A percentile compares a stretch with the other conserved stretches of the same genome.
These are phyloP conservation scores for Calvatia gigantea DNA, from an alignment of 768 basidiomycete species.

Conservation along the genomic window DNA sequence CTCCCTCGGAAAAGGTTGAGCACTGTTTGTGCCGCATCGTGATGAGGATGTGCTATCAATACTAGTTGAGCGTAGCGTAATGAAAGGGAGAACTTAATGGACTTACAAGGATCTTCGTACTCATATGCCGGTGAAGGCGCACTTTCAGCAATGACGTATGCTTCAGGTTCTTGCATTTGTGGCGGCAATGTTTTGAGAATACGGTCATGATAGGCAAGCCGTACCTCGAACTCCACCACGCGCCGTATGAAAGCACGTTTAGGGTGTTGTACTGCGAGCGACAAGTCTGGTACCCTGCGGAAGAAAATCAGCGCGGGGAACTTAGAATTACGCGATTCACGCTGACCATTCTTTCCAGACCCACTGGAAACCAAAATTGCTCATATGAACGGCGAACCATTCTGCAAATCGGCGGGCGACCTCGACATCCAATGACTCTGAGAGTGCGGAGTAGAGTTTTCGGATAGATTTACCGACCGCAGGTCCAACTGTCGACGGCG, in stretches of 20 bases:
- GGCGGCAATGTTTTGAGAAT: constrained; percentile 87
- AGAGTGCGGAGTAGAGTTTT: constrained; percentile 74
- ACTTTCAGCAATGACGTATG: constrained; percentile 59
- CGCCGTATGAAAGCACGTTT: constrained; percentile 85
- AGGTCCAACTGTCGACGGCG: constrained; percentile 88
- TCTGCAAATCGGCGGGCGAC: constrained; percentile 79
- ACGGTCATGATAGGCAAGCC: constrained; percentile 91
- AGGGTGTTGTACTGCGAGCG: constrained; percentile 73
- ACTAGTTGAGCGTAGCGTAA: constrained; percentile 3
- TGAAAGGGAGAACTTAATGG: background rate
- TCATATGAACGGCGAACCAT: constrained; percentile 96
- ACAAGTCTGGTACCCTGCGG: constrained; percentile 81
- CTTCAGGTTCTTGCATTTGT: constrained; percentile 66
- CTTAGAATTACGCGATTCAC: background rate
- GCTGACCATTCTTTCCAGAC: constrained; percentile 98
- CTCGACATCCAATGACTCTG: constrained; percentile 86
- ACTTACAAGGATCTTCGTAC: constrained; percentile 76
- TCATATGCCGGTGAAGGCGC: constrained; percentile 79
- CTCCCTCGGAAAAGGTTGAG: constrained; percentile 80
- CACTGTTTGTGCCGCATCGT: constrained; percentile 76
- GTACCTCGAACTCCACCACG: constrained; percentile 84
- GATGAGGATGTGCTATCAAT: constrained; percentile 66
- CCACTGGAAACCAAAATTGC: constrained; percentile 97
- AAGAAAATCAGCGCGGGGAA: background rate
- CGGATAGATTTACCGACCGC: constrained; percentile 95